A percentile compares a stretch with the other conserved stretches of the same genome.
Evolutionary conservation across 495 filamentous ascomycete species (phyloP).

Genomic region (Ascobolus immersus): DNA sequence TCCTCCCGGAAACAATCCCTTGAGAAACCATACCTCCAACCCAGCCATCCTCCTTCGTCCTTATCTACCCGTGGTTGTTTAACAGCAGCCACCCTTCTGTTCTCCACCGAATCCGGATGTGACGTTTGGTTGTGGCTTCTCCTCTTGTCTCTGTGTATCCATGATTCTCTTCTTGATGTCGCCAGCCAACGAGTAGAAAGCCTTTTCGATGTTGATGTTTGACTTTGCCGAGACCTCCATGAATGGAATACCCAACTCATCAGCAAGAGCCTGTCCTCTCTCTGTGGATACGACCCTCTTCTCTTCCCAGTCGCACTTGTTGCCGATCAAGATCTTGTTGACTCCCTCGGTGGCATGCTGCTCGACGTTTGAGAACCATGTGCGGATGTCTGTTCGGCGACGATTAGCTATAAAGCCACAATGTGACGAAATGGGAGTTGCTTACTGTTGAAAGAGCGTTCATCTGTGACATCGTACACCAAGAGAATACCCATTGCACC

Average conservation of each 20-base stretch:
- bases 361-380: slow-evolving; percentile 98
- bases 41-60: too few species aligned
- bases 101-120: too few species aligned
- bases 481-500: slow-evolving; percentile 96
- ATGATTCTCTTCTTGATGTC: slow-evolving; percentile 95
- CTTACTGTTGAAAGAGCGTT: slow-evolving; percentile 90
- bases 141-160: slow-evolving; percentile 60
- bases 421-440: slow-evolving; percentile 5
- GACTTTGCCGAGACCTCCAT: slow-evolving; percentile 94
- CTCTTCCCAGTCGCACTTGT: slow-evolving; percentile 99
- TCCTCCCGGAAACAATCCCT: too few species aligned
- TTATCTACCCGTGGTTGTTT: too few species aligned
- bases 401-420: slow-evolving; percentile 4
- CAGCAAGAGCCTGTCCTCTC: slow-evolving; percentile 73
- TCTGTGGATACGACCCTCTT: slow-evolving; percentile 85
- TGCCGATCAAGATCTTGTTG: slow-evolving; percentile 98
- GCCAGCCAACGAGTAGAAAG: slow-evolving; percentile 79
- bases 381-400: slow-evolving; percentile 56
- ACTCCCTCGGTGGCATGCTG: slow-evolving; percentile 97
- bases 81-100: too few species aligned
- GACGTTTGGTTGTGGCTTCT: too few species aligned
- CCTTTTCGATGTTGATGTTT: slow-evolving; percentile 99
- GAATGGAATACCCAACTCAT: slow-evolving; percentile 94
- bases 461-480: slow-evolving; percentile 96
- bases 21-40: too few species aligned